Conservation (phyloP, 2,329 filamentous ascomycete species). For the Eutypa lata region DNA sequence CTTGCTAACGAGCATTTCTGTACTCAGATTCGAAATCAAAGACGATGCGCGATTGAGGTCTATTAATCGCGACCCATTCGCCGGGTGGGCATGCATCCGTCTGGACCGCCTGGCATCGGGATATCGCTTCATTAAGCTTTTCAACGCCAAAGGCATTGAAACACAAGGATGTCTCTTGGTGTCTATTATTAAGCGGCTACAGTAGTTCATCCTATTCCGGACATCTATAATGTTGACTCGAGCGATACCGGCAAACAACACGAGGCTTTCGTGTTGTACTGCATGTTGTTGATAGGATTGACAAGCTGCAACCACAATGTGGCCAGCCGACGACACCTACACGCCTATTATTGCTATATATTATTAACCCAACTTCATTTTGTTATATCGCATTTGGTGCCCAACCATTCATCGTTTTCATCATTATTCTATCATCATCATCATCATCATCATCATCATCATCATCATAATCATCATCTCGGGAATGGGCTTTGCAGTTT, state of each 20-base stretch:
- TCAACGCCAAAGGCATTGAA: conserved; percentile 42
- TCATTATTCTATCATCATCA: not conserved
- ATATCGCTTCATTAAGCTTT: conserved; percentile 52
- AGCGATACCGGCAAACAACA: not conserved
- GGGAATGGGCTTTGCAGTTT: not conserved
- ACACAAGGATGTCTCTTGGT: conserved; percentile 49
- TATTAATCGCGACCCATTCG: conserved; percentile 35
- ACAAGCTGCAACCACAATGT: not conserved
- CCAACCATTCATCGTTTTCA: not conserved
- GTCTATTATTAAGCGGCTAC: conserved; percentile 43
- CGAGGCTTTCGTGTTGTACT: not conserved
- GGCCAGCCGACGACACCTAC: not conserved
- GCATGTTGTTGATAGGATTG: not conserved
- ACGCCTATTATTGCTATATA: not conserved
- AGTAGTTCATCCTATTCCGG: not conserved
- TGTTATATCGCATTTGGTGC: too few species aligned
- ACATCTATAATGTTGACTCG: too few species aligned
- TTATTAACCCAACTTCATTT: too few species aligned
- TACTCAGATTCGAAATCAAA: conserved; percentile 51
- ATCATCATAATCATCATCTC: not conserved
- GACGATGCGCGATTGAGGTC: conserved; percentile 36
- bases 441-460: not conserved
- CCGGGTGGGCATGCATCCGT: conserved; percentile 58
- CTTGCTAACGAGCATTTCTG: conserved; percentile 19
- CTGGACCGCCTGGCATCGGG: conserved; percentile 55